Percentiles rank a stretch among this genome's conserved stretches.
Evolutionary conservation across 371 early-diverging fungal genomes (phyloP).

Genomic region (Zopfochytrium polystomum): DNA sequence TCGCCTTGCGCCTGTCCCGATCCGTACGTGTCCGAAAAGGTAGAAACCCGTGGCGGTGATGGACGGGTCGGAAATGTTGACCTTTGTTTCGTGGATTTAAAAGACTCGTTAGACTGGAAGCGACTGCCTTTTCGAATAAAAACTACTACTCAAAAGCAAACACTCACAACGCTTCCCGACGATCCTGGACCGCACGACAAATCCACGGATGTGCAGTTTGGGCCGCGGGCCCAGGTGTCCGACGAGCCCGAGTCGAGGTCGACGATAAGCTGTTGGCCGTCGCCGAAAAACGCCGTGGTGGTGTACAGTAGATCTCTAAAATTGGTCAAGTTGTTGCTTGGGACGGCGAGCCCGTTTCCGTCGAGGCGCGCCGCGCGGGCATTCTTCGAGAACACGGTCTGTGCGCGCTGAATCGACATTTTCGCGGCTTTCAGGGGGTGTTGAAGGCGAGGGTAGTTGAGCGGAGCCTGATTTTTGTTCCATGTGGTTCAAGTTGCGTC

Average conservation of each 20-base stretch:
- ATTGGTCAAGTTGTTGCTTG: no score
- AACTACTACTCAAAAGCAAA: no score
- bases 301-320: constrained; percentile 18
- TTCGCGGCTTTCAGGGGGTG: no score
- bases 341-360: no score
- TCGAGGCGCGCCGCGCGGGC: no score
- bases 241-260: constrained; percentile 28
- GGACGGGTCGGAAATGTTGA: constrained; percentile 3
- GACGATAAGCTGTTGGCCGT: constrained; percentile 26
- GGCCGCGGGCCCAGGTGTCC: constrained; percentile 11
- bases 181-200: constrained; percentile 22
- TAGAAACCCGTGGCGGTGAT: constrained; percentile 8
- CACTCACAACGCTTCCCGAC: no score
- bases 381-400: no score
- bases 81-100: neutral
- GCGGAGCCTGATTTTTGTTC: no score
- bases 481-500: no score
- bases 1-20: constrained; percentile 21
- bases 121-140: no score
- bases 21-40: constrained; percentile 18
- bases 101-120: constrained; percentile 2
- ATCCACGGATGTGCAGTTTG: constrained; percentile 19
- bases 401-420: no score
- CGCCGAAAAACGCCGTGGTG: constrained; percentile 11
- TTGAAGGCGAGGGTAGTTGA: no score